Evolutionary conservation across 2,329 filamentous ascomycete genomes (phyloP).

Genomic region (Chrysosporium keratinophilum): DNA sequence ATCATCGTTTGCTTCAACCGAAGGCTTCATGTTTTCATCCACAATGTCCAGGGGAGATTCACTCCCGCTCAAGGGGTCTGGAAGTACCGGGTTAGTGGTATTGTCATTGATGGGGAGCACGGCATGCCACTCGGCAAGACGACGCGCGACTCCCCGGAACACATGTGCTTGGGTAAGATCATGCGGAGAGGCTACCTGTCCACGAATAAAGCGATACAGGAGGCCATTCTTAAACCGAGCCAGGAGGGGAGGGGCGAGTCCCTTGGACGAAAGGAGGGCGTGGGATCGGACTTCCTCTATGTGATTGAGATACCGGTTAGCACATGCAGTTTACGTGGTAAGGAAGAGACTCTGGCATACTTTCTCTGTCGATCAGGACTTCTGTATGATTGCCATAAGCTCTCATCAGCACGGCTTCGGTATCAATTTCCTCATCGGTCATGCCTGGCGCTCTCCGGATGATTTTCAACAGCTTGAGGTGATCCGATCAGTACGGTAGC

Average conservation of each 20-base stretch:
- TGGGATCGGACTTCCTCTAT: constrained; percentile 58
- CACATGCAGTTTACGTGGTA: constrained; percentile 20
- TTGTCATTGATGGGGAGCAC: constrained; percentile 47
- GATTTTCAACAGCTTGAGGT: constrained; percentile 41
- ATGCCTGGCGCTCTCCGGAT: constrained; percentile 49
- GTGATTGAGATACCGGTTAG: neutral
- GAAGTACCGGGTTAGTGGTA: constrained; percentile 20
- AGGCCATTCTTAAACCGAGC: constrained; percentile 94
- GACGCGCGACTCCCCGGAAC: constrained; percentile 71
- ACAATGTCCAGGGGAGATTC: constrained; percentile 45
- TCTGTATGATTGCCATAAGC: constrained; percentile 93
- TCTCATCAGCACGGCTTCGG: constrained; percentile 75
- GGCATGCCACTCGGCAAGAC: constrained; percentile 90
- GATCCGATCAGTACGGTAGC: neutral
- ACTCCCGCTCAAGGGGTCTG: constrained; percentile 19
- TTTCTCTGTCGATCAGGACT: constrained; percentile 88
- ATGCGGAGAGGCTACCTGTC: constrained; percentile 65
- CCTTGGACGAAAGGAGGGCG: constrained; percentile 71
- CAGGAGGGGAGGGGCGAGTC: constrained; percentile 74
- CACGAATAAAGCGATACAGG: constrained; percentile 82
- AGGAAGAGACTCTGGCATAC: constrained; percentile 42
- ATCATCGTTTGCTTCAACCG: constrained; percentile 20
- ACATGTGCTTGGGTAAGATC: constrained; percentile 67
- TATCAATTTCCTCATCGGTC: constrained; percentile 67
- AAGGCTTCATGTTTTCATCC: constrained; percentile 16